Percentiles rank a stretch among this genome's conserved stretches.
Conservation (phyloP, 148 eudicot genomes). For the Persicaria maculosa region DNA sequence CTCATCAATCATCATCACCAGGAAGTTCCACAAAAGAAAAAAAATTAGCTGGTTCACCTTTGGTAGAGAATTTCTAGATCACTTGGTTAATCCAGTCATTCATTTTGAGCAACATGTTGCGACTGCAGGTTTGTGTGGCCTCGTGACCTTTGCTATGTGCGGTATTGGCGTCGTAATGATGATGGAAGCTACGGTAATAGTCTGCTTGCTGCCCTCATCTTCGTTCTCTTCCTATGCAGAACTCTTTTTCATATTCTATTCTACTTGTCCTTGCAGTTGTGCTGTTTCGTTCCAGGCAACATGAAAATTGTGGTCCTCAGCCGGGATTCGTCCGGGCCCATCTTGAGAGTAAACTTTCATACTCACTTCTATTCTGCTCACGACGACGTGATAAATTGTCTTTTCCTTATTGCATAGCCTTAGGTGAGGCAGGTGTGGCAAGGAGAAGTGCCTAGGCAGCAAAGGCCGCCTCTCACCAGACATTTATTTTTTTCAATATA, state of each 20-base stretch:
- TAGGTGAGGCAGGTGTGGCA: no score
- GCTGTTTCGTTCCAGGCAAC: conserved; percentile 88
- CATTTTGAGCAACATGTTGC: conserved; percentile 8
- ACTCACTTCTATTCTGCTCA: conserved; percentile 12
- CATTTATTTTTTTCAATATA: no score
- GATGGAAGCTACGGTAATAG: conserved; percentile 89
- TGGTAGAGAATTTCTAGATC: not conserved
- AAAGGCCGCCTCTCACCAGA: no score
- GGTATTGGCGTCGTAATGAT: conserved; percentile 99
- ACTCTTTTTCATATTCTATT: conserved; percentile 6
- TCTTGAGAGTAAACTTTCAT: conserved; percentile 69
- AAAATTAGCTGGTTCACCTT: not conserved
- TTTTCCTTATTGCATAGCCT: not conserved
- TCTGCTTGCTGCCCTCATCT: not conserved
- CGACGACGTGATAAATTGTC: not conserved
- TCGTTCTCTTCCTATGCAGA: conserved; percentile 9
- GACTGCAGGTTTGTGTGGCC: conserved; percentile 90
- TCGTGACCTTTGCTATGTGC: conserved; percentile 96
- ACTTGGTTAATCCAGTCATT: not conserved
- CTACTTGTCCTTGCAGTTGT: conserved; percentile 61
- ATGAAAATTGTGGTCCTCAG: conserved; percentile 87
- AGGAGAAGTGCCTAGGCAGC: no score
- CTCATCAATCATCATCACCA: not conserved
- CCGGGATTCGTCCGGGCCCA: conserved; percentile 99
- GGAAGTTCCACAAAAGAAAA: not conserved